Percentiles rank a stretch among this genome's conserved stretches.
These are phyloP conservation scores for Agaricus blazei DNA, from an alignment of 768 basidiomycete species.

Conservation along the genomic window DNA sequence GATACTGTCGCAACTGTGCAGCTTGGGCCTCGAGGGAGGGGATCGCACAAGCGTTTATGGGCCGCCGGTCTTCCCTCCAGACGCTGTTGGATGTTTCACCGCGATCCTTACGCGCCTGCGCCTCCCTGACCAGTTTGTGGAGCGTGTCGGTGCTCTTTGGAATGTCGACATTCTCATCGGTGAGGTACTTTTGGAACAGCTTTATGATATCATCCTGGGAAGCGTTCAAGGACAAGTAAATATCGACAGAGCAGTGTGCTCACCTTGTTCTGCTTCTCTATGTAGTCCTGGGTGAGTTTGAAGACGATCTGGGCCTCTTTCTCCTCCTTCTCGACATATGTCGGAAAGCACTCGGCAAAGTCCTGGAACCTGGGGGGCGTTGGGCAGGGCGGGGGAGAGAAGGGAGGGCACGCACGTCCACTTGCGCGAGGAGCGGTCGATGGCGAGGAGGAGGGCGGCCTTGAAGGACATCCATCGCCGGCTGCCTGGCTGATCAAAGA, in stretches of 20 bases:
- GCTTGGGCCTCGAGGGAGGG: conserved; percentile 49
- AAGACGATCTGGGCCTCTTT: conserved; percentile 56
- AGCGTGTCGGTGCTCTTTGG: conserved; percentile 63
- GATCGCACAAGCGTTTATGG: conserved; percentile 56
- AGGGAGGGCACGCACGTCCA: conserved; percentile 43
- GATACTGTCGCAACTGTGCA: conserved; percentile 29
- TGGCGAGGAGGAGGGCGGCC: conserved; percentile 50
- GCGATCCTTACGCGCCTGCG: conserved; percentile 48
- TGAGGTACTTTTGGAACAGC: conserved; percentile 62
- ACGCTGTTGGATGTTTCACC: conserved; percentile 45
- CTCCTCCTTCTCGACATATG: conserved; percentile 62
- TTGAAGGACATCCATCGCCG: conserved; percentile 54
- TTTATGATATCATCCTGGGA: conserved; percentile 60
- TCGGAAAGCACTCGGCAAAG: conserved; percentile 60
- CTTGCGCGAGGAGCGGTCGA: conserved; percentile 50
- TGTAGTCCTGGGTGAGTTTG: conserved; percentile 65
- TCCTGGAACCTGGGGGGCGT: conserved; percentile 40
- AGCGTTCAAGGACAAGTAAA: background rate
- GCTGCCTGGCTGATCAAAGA: conserved; percentile 40
- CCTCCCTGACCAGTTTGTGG: conserved; percentile 66
- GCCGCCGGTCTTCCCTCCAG: conserved; percentile 63
- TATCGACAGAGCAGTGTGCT: conserved; percentile 18
- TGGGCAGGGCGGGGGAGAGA: background rate
- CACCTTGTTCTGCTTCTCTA: conserved; percentile 58
- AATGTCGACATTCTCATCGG: conserved; percentile 64